These are phyloP conservation scores for Daldinia sp. DNA, from an alignment of 2,329 filamentous ascomycete species.

Conservation along the genomic window DNA sequence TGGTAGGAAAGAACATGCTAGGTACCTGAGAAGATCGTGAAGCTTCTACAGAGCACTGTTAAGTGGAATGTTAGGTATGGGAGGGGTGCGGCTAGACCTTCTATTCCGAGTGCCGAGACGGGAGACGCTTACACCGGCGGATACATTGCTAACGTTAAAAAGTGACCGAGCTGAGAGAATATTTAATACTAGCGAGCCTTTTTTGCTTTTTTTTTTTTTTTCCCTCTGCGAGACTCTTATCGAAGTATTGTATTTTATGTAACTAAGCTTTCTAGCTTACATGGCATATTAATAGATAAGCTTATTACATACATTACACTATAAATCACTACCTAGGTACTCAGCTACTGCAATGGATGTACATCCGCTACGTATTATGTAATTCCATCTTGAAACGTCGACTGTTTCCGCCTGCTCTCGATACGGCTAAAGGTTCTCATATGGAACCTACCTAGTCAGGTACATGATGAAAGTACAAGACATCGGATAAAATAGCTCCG, in stretches of 20 bases:
- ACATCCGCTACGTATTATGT: slow-evolving; percentile 1
- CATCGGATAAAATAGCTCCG: slow-evolving; percentile 16
- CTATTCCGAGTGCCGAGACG: slow-evolving; percentile 1
- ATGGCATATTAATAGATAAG: no score
- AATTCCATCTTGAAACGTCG: background rate
- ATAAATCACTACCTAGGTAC: background rate
- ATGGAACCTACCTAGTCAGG: background rate
- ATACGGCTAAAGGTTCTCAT: slow-evolving; percentile 9
- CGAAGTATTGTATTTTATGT: no score
- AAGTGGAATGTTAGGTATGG: background rate
- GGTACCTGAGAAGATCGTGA: background rate
- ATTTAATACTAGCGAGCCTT: background rate
- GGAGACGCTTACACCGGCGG: background rate
- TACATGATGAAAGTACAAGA: background rate
- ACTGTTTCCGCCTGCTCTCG: background rate
- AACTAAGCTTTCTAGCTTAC: no score
- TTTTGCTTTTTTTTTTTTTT: no score
- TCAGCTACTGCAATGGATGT: no score
- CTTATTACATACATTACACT: no score
- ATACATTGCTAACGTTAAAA: background rate
- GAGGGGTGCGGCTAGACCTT: slow-evolving; percentile 10
- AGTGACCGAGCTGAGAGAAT: background rate
- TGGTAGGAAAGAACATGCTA: no score
- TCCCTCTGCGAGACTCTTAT: no score
- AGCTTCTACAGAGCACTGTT: background rate